Evolutionary conservation across 106 monocot genomes (phyloP), one percentile per base, ranked within the genome.

Genomic region (Acorus gramineus): DNA sequence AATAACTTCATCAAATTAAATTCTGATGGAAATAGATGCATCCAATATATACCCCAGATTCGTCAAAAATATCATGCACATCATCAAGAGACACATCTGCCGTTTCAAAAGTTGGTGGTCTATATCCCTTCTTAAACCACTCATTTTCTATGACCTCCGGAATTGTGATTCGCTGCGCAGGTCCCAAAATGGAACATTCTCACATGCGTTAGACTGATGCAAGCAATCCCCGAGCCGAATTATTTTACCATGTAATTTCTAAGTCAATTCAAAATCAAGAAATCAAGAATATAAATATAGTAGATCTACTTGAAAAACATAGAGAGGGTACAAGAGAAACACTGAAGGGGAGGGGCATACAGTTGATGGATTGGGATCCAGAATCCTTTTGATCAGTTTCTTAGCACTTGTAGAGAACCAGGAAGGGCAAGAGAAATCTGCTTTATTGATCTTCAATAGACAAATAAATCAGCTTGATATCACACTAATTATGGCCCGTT

Each of bases 81-180:
- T 91, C 90, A 71, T 85, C 85, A 57, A 90, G 78, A 73, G 67
- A 77, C 63, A 85, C 76, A 49, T 96, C 78, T 64, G 70, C 52
- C 4, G 64, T 69, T 63, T 86, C 80, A 67, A 96, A 96, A 11
- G 52, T 73, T 1, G 90, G 85, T 6, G 84, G 90, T 53, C 85
- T 71, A 54, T 91, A 96, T 7, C 91, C 91, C 61, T 96, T 96
- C 76, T 87, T 96, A 69, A 96, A 96, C 96, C 96, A 96, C 12
- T 91, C 87, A 74, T 91, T 87, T 53, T 83, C 67, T 65, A 83
- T 72, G 14, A 96, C 77, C 67, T 96, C 80, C 5, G 85, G 46
- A 28, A 85, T 81, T 7, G 87, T 79, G 49, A 96, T 96, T 3
- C 96, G 83, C 96, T 96, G 90, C 69, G 78, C 56, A 59, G 53